Percentiles rank a stretch among this genome's conserved stretches.
phyloP scores from a whole-genome alignment of 192 early-diverging fungal genomes.

The Dimargaris xerosporica region DNA sequence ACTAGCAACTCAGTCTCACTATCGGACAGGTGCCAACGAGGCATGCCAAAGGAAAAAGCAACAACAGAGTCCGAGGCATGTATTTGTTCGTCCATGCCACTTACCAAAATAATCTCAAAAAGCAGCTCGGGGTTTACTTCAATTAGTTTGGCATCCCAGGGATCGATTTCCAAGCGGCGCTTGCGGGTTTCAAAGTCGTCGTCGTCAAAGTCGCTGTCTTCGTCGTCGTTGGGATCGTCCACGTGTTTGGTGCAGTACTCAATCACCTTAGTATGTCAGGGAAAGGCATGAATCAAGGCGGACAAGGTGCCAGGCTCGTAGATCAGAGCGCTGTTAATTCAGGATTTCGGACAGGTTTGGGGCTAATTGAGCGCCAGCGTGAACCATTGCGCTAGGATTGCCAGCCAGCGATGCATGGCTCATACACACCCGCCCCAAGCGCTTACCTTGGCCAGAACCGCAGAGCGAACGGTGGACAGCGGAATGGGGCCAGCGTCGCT shows the following conservation, averaged over 20 bases:
- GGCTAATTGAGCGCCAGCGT: too few species aligned
- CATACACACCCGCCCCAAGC: neutral
- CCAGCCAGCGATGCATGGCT: neutral
- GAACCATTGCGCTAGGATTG: neutral
- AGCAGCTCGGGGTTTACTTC: conserved; percentile 65
- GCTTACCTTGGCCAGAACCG: conserved; percentile 55
- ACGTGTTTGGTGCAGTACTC: conserved; percentile 71
- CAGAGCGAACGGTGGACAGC: conserved; percentile 57
- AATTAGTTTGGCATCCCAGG: conserved; percentile 69
- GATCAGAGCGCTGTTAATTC: neutral
- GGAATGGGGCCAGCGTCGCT: conserved; percentile 53
- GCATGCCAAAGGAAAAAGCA: too few species aligned
- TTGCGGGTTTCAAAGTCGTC: conserved; percentile 35
- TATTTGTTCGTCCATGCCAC: too few species aligned
- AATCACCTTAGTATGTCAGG: conserved; percentile 34
- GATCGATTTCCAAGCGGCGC: conserved; percentile 56
- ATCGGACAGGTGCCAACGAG: too few species aligned
- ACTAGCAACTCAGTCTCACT: too few species aligned
- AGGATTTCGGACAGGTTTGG: neutral
- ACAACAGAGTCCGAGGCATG: too few species aligned
- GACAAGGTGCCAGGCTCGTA: neutral
- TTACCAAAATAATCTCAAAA: conserved; percentile 59
- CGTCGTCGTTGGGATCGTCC: conserved; percentile 46
- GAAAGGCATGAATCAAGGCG: neutral
- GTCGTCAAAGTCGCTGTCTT: conserved; percentile 22